Base-by-base conservation (phyloP, 495 filamentous ascomycete species). In the Aspergillus taichungensis region DNA sequence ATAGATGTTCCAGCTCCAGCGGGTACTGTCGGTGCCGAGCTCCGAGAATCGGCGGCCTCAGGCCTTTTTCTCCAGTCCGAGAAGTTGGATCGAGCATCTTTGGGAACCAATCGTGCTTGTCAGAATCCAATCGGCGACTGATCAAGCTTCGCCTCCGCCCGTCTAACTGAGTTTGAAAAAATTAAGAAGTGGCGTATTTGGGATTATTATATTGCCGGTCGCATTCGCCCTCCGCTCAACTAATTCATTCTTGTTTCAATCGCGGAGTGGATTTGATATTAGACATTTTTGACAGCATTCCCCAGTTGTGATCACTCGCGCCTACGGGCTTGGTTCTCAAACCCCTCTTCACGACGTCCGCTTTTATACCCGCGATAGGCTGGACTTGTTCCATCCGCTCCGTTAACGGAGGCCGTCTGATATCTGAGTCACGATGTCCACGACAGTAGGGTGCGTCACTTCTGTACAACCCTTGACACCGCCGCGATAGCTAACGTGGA, bases 381-480 rank as follows among this genome's bases (percentile, higher is more conserved):
- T 24, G 18, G 18, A 4, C 18, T 24, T 24, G 18, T 2, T 24
- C 18, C 4, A 24, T 24, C 18, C 18, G 18, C 47, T 51, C 54
- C 51, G 51, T 32, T 47, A 50, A 45, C 55, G 49, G 51, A 49
- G 43, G 33, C 43, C 18, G 34, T 29, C 29, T 32, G 18, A 24
- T 24, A 36, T 33, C 12, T 42, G 28, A 47, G 24, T 13, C 44
- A 46, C 30, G 6, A 78, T 78, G 75, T 66, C 75, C 34, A 78
- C 75, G 12, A 78, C 75, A 30, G 62, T 60, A 50, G 75, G 75
- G 75, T 77, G 59, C 43, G 68, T 35, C 30, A 6, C 8, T 13
- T 14, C 0, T 28, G 13, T 27, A 38, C 12, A 13, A 34, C 30
- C 9, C 8, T 4, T 4, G 8, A 30, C 8, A 14, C n/a, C 14